Conservation (phyloP, 2,329 filamentous ascomycete species). For the Hymenoscyphus repandus region DNA sequence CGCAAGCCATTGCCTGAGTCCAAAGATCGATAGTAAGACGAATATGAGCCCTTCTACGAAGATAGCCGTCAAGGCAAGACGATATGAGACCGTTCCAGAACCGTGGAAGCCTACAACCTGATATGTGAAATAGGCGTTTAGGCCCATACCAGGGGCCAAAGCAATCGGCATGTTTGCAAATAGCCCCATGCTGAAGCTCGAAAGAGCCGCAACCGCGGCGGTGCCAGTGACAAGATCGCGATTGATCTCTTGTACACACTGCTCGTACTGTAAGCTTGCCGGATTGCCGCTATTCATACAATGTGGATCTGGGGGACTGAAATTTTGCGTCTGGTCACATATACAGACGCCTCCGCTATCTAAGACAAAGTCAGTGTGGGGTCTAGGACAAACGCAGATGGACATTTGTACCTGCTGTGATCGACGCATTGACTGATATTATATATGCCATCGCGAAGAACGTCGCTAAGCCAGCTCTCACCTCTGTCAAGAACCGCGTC, state of each 20-base stretch:
- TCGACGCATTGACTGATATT: conserved; percentile 56
- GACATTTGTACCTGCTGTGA: conserved; percentile 32
- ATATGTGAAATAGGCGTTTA: conserved; percentile 86
- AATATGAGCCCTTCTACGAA: conserved; percentile 88
- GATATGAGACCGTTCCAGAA: conserved; percentile 65
- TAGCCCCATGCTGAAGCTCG: conserved; percentile 78
- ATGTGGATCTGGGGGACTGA: conserved; percentile 14
- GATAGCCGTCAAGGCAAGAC: conserved; percentile 75
- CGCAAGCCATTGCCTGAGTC: conserved; percentile 83
- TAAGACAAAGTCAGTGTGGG: conserved; percentile 8
- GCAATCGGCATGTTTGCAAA: conserved; percentile 72
- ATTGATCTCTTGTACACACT: conserved; percentile 50
- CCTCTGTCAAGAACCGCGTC: conserved; percentile 75
- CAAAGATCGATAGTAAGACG: conserved; percentile 70
- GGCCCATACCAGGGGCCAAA: conserved; percentile 69
- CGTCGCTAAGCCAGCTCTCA: conserved; percentile 76
- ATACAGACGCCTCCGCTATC: conserved; percentile 24
- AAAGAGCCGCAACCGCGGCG: conserved; percentile 73
- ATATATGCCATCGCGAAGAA: conserved; percentile 68
- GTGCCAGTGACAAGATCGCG: conserved; percentile 79
- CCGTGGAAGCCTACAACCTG: conserved; percentile 72
- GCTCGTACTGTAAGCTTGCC: conserved; percentile 58
- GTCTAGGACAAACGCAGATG: not conserved
- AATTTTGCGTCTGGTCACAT: conserved; percentile 11
- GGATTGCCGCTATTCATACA: conserved; percentile 19